Conservation (phyloP, 148 eudicot genomes). For the Chenopodium formosanum region DNA sequence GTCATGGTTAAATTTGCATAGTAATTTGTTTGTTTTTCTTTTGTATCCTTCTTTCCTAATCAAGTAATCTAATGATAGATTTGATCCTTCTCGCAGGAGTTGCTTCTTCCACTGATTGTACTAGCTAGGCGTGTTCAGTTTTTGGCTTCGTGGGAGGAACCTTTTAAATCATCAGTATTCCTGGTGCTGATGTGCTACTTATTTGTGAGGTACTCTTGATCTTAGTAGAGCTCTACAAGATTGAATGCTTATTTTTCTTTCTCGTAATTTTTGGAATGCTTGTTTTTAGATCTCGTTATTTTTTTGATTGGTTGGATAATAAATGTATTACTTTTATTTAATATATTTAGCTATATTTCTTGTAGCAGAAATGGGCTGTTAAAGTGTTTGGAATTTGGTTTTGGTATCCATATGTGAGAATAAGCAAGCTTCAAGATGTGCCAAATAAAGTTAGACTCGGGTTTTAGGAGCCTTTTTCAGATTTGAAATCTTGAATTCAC, state of each 20-base stretch:
- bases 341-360: background rate
- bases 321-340: background rate
- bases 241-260: too few relatives aligned
- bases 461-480: background rate
- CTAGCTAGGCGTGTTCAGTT: slow-evolving; percentile 37
- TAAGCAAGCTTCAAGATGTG: background rate
- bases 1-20: background rate
- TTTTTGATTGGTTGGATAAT: background rate
- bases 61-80: background rate
- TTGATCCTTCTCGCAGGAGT: slow-evolving; percentile 44
- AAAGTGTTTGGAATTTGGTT: background rate
- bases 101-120: slow-evolving; percentile 59
- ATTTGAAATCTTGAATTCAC: background rate
- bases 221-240: background rate
- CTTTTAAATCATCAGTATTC: slow-evolving; percentile 57
- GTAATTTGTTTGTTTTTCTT: background rate
- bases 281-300: background rate
- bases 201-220: slow-evolving; percentile 44
- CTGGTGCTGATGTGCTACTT: slow-evolving; percentile 51
- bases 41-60: background rate
- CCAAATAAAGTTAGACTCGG: background rate
- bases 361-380: background rate
- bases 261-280: too few relatives aligned
- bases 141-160: slow-evolving; percentile 77
- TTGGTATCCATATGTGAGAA: background rate